Percentiles rank a stretch among this genome's conserved stretches.
Conservation (phyloP, 495 filamentous ascomycete genomes). For the Xylaria sp. region DNA sequence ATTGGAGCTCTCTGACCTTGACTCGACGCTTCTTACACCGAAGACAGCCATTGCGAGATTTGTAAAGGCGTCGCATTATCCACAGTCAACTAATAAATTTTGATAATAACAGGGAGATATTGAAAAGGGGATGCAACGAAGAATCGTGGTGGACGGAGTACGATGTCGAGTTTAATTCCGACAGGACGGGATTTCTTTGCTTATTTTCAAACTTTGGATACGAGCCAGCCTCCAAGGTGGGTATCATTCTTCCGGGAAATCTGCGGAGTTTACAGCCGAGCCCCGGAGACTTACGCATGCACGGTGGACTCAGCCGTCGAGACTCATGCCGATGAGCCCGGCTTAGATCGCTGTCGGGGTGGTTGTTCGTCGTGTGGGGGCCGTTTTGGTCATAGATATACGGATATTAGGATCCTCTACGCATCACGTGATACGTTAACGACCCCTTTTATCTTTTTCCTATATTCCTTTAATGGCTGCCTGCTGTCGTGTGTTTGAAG, state of each 20-base stretch:
- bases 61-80: conserved; percentile 7
- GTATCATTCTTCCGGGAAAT: not conserved
- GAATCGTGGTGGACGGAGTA: not conserved
- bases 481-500: too few species aligned
- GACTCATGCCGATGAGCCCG: too few species aligned
- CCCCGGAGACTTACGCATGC: not conserved
- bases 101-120: not conserved
- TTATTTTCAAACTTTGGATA: not conserved
- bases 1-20: not conserved
- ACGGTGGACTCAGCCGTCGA: too few species aligned
- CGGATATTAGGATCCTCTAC: too few species aligned
- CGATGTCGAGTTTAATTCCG: not conserved
- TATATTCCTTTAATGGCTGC: too few species aligned
- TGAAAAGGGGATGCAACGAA: not conserved
- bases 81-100: not conserved
- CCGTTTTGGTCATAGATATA: too few species aligned
- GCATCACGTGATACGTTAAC: too few species aligned
- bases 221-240: not conserved
- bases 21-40: conserved; percentile 1
- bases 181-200: not conserved
- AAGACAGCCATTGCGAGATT: conserved; percentile 6
- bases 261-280: not conserved
- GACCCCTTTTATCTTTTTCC: too few species aligned
- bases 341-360: too few species aligned
- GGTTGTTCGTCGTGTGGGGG: too few species aligned